Base-by-base conservation (phyloP, 495 filamentous ascomycete species). In the Aspergillus campestris region DNA sequence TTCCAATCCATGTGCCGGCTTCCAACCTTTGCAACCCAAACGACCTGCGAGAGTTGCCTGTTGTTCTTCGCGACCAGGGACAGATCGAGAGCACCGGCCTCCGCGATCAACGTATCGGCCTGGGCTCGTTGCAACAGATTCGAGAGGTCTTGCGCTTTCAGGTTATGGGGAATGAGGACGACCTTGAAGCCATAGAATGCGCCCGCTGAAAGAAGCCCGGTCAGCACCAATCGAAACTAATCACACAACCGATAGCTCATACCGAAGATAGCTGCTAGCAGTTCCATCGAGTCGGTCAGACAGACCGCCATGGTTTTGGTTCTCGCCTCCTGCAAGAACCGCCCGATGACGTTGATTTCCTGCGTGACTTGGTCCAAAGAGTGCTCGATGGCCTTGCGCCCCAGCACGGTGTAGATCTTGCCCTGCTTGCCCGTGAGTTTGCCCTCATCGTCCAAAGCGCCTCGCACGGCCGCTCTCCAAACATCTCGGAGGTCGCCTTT, bases 1-100 rank as follows among this genome's bases (percentile, higher is more conserved):
- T 89, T 80, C 81, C 80, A 86, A 65, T 94, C 91, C 75, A 97
- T 87, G 58, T 99, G 92, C 49, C 80, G 78, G 66, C 86, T 96
- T 30, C 87, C 87, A 55, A 85, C 73, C 53, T 96, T 92, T 6
- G 92, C 94, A 3, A 96, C 90, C 87, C 89, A 97, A 46, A 96
- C 74, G 10, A 95, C 77, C 44, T 89, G 80, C 44, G 83, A 81
- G 7, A 97, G 70, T 38, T 78, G 74, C 8, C 78, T 68, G 58
- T 84, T 86, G 45, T 67, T 73, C 52, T 81, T 78, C 10, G 79
- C 73, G 12, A 94, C 74, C 29, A 78, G 65, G 44, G 86, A 79
- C 24, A 97, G 77, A 28, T 94, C 88, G 44, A 97, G 73, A 11
- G 86, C 79, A n/a, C 92, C 92, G 6, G 91, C 91, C 11, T 82